Base-by-base conservation (phyloP, 2,329 filamentous ascomycete species). In the Pseudogymnoascus sp. region DNA sequence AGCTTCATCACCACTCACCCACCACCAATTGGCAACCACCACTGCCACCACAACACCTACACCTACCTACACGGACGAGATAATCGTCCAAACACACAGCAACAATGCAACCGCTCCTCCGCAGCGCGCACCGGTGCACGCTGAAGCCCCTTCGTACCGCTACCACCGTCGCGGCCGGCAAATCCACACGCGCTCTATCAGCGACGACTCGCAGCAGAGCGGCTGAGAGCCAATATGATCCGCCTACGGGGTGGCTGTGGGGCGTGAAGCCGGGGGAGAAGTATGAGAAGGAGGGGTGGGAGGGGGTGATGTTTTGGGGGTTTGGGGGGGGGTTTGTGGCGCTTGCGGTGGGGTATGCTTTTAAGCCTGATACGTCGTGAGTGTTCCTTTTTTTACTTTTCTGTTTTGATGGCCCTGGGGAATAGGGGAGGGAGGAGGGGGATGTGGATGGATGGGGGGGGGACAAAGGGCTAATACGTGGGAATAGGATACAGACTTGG, bases 301-400 rank as follows among this genome's bases (percentile, higher is more conserved):
- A 99, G 83, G 86, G 82, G 69, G 78, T 92, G 63, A 92, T 89
- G 80, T 88, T 88, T 75, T 90, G 90, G 75, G 92, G 92, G 60
- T 92, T 96, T 77, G 89, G 87, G 75, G 91, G 90, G 62, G 88
- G 86, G 72, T 78, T 96, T 72, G 77, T 85, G 28, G 80, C 91
- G 68, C 88, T 87, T 62, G 85, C 84, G 66, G 81, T 97, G 68
- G 91, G 89, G 68, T 91, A 96, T 79, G 91, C 91, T 66, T 97
- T 94, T 76, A 97, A 97, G 86, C 94, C 94, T 62, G 94, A 99
- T 82, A 97, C 93, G 67, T 96, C 91, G 94, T 99, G 83, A 80
- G 92, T 91, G 65, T 53, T 62, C 44, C 60, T 42, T 4, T 21
- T 21, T 21, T 21, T 21, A n/a, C 21, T 21, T 59, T 63, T 65